Base-by-base conservation (phyloP, 495 filamentous ascomycete genomes). In the Podospora anserina region DNA sequence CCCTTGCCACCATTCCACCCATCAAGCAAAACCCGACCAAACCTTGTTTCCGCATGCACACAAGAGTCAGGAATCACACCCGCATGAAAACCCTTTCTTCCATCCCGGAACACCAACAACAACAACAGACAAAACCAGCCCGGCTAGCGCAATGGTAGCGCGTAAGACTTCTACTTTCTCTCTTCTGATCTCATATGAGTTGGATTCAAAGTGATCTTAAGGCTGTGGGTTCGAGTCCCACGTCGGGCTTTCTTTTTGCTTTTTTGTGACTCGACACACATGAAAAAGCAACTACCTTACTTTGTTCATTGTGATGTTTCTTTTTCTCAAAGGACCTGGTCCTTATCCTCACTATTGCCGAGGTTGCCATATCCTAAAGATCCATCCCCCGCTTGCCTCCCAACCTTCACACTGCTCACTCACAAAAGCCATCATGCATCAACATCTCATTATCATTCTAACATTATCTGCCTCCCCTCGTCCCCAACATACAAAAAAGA, bases 201-300 rank as follows among this genome's bases (percentile, higher is more conserved):
- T 39, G 19, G 20, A 18, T 19, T n/a, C 6, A 44, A 57, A 53
- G 13, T 27, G 6, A 73, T 73, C 71, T 60, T 60, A 66, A 71
- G 71, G 71, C 55, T 70, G 71, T 71, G 71, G 71, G 71, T 73
- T 73, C 71, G 69, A 73, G 64, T 66, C 71, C 71, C 68, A 71
- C 71, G 69, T 71, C 18, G 71, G 71, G 71, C 70, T 66, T 39
- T 59, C 66, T 20, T 66, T 68, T 34, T 67, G 64, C 4, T 65
- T 68, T 53, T 34, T 3, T 34, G 23, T 23, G 23, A 23, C 23
- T 23, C 23, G 23, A 23, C 23, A 23, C 20, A 23, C 23, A 23
- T 23, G 23, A 23, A 23, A 23, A 23, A 23, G 23, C 23, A 23
- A 1, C 23, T 23, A 23, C 23, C 23, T 23, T 23, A 23, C 1